Conservation (phyloP, 2,329 filamentous ascomycete genomes). For the Colletotrichum costaricense region DNA sequence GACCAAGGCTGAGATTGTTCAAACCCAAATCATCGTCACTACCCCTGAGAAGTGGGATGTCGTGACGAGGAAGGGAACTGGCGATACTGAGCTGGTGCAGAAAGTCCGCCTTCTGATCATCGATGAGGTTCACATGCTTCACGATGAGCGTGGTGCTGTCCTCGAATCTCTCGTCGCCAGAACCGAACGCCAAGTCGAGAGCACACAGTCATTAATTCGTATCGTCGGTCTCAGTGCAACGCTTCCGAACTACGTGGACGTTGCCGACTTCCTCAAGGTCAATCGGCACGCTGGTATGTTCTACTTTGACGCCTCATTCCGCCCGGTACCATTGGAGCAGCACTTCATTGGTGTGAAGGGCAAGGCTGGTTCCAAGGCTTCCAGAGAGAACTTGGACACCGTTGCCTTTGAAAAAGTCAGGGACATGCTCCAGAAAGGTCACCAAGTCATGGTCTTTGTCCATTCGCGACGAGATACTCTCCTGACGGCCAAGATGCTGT, state of each 20-base stretch:
- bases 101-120: slow-evolving; percentile 97
- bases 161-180: slow-evolving; percentile 95
- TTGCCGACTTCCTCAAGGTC: slow-evolving; percentile 96
- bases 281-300: slow-evolving; percentile 94
- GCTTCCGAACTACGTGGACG: slow-evolving; percentile 94
- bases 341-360: slow-evolving; percentile 98
- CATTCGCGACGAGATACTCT: slow-evolving; percentile 96
- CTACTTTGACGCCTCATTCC: slow-evolving; percentile 96
- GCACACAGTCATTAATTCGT: slow-evolving; percentile 95
- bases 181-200: slow-evolving; percentile 96
- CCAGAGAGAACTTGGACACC: slow-evolving; percentile 88
- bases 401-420: slow-evolving; percentile 94
- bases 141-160: slow-evolving; percentile 96
- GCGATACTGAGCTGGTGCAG: slow-evolving; percentile 96
- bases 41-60: slow-evolving; percentile 99
- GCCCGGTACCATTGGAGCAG: slow-evolving; percentile 94
- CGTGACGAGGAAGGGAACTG: slow-evolving; percentile 94
- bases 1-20: slow-evolving; percentile 93
- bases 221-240: slow-evolving; percentile 97
- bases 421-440: slow-evolving; percentile 90
- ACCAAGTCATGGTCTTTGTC: slow-evolving; percentile 99
- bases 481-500: slow-evolving; percentile 84
- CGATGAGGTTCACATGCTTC: slow-evolving; percentile 99
- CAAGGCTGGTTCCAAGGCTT: slow-evolving; percentile 83
- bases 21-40: slow-evolving; percentile 98